Evolutionary conservation across 805 yeast species (phyloP).

Genomic region (Barnettozyma salicaria): DNA sequence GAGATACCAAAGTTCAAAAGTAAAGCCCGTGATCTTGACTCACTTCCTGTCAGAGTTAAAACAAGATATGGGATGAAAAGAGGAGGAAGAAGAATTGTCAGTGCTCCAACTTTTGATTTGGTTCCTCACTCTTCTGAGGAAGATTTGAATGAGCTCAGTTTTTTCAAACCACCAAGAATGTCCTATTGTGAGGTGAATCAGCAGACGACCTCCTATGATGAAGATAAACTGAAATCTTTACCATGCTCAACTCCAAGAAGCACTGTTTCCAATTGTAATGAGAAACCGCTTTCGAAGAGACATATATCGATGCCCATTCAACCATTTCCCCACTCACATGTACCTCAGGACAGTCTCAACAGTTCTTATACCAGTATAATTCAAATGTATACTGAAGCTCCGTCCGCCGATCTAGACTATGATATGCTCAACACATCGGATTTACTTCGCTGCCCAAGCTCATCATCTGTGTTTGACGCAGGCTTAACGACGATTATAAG

Average conservation of each 20-base stretch:
- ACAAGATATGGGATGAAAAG: slow-evolving; percentile 4
- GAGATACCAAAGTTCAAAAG: slow-evolving; percentile 1
- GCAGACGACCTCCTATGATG: no score
- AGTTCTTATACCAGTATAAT: slow-evolving; percentile 9
- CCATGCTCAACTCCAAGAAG: not conserved
- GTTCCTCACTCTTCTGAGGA: not conserved
- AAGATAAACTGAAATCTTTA: no score
- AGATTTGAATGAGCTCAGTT: not conserved
- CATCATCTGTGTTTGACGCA: no score
- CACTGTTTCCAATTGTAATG: not conserved
- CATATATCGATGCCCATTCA: slow-evolving; percentile 1
- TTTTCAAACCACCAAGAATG: slow-evolving; percentile 8
- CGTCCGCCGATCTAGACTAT: not conserved
- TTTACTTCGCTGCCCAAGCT: not conserved
- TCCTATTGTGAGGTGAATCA: slow-evolving; percentile 1
- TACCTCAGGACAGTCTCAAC: not conserved
- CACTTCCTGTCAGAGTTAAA: slow-evolving; percentile 10
- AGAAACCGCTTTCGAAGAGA: slow-evolving; percentile 2
- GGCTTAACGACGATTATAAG: no score
- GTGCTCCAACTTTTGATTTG: slow-evolving; percentile 14
- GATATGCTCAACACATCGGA: not conserved
- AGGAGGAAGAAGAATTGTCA: slow-evolving; percentile 9
- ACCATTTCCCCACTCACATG: not conserved
- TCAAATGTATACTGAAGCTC: slow-evolving; percentile 4
- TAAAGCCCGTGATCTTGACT: slow-evolving; percentile 3